A percentile compares a stretch with the other conserved stretches of the same genome.
These are phyloP conservation scores for Trametes cubensis DNA, from an alignment of 768 basidiomycete genomes.

Conservation along the genomic window DNA sequence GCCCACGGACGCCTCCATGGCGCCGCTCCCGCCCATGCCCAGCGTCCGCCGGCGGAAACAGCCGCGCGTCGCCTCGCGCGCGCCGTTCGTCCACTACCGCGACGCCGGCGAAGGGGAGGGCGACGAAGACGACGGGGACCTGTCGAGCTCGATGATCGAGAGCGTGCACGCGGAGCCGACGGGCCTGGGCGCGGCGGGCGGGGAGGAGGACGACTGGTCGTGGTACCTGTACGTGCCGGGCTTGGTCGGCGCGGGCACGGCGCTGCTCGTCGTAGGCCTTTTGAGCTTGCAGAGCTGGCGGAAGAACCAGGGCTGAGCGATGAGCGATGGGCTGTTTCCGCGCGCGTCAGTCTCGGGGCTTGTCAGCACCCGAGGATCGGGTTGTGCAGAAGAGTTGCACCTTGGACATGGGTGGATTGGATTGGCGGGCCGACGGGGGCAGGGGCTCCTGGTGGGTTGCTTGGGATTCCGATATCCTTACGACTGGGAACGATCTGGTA, in stretches of 20 bases:
- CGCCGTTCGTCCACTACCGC: not conserved
- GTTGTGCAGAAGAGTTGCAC: not conserved
- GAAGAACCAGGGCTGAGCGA: conserved; percentile 37
- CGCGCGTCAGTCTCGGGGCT: too few relatives aligned
- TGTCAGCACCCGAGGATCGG: too few relatives aligned
- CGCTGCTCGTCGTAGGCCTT: conserved; percentile 75
- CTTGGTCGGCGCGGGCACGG: conserved; percentile 82
- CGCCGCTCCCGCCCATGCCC: conserved; percentile 23
- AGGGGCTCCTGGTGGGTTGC: not conserved
- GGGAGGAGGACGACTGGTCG: conserved; percentile 64
- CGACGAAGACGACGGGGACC: conserved; percentile 47
- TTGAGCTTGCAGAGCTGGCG: conserved; percentile 65
- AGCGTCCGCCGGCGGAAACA: conserved; percentile 26
- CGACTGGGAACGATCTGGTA: conserved; percentile 13
- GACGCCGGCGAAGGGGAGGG: conserved; percentile 7
- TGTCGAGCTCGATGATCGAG: conserved; percentile 50
- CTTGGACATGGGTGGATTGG: not conserved
- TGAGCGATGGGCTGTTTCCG: too few relatives aligned
- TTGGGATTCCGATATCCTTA: not conserved
- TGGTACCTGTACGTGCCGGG: conserved; percentile 84
- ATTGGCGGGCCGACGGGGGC: not conserved
- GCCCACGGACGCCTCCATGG: conserved; percentile 28
- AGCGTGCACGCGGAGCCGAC: conserved; percentile 42
- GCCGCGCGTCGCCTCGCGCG: conserved; percentile 19
- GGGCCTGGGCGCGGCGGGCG: conserved; percentile 43